phyloP scores from a whole-genome alignment of 2,329 filamentous ascomycete genomes.

The Cladosporium sp. region DNA sequence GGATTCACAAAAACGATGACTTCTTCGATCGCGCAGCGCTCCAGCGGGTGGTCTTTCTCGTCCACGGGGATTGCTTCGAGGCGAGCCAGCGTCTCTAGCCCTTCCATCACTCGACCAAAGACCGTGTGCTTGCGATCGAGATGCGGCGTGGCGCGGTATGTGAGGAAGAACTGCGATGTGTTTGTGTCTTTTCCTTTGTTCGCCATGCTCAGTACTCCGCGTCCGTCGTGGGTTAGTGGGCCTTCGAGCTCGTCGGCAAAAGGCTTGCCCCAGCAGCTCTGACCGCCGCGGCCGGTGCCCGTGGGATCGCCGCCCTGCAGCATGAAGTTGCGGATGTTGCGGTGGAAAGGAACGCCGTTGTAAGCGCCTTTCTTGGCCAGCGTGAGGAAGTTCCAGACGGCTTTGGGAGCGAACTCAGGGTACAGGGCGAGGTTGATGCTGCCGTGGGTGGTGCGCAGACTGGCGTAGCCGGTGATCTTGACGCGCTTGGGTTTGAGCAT shows the following conservation, averaged over 20 bases:
- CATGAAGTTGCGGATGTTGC: conserved; percentile 96
- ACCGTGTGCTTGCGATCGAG: conserved; percentile 97
- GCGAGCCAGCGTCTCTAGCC: conserved; percentile 63
- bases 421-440: conserved; percentile 86
- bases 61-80: conserved; percentile 79
- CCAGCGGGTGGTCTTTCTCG: conserved; percentile 70
- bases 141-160: conserved; percentile 80
- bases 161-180: conserved; percentile 92
- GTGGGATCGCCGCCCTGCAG: conserved; percentile 95
- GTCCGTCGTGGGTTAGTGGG: conserved; percentile 75
- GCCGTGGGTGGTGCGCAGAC: conserved; percentile 83
- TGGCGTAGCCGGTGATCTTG: conserved; percentile 86
- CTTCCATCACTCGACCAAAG: conserved; percentile 82
- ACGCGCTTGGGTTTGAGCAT: conserved; percentile 90
- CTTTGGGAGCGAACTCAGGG: conserved; percentile 85
- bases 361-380: conserved; percentile 91
- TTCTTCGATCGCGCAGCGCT: conserved; percentile 78
- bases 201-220: conserved; percentile 88
- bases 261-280: conserved; percentile 80
- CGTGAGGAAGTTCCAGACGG: conserved; percentile 95
- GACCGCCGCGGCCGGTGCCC: conserved; percentile 86
- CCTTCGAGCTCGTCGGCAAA: conserved; percentile 94
- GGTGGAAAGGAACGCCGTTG: conserved; percentile 78
- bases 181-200: conserved; percentile 99
- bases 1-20: conserved; percentile 88